Conservation (phyloP, 257 asterid genomes). For the Scutellaria galericulata region DNA sequence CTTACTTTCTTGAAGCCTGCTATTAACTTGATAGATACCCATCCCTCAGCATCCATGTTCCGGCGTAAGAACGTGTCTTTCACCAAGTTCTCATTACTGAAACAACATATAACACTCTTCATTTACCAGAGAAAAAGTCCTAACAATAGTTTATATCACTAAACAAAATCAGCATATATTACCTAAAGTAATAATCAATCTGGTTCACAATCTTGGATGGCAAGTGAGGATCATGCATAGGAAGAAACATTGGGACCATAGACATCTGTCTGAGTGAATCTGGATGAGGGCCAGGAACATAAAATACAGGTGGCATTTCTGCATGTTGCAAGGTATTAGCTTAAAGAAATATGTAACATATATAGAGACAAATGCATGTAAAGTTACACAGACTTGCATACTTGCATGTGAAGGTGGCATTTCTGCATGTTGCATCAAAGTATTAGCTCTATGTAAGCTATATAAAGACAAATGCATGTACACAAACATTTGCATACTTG, state of each 20-base stretch:
- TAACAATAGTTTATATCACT: neutral
- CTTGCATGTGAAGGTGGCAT: conserved; percentile 35
- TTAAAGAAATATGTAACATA: neutral
- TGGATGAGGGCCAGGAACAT: conserved; percentile 52
- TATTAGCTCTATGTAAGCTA: neutral
- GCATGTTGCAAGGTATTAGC: conserved; percentile 36
- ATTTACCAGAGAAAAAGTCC: neutral
- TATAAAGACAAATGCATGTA: neutral
- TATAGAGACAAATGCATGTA: neutral
- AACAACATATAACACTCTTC: neutral
- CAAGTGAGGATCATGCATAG: conserved; percentile 60
- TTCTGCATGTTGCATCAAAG: conserved; percentile 47
- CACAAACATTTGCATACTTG: neutral
- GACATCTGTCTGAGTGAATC: conserved; percentile 60
- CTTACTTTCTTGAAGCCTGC: conserved; percentile 74
- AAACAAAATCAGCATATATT: conserved; percentile 1
- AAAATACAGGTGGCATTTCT: conserved; percentile 59
- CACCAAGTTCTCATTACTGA: conserved; percentile 69
- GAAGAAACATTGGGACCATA: conserved; percentile 50
- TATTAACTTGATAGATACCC: conserved; percentile 66
- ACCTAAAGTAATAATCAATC: conserved; percentile 85
- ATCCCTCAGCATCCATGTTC: conserved; percentile 77
- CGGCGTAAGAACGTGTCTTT: conserved; percentile 64
- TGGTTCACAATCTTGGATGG: conserved; percentile 59
- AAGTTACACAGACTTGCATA: neutral